Evolutionary conservation across 2,329 filamentous ascomycete genomes (phyloP).

Genomic region (Fusarium sp.): DNA sequence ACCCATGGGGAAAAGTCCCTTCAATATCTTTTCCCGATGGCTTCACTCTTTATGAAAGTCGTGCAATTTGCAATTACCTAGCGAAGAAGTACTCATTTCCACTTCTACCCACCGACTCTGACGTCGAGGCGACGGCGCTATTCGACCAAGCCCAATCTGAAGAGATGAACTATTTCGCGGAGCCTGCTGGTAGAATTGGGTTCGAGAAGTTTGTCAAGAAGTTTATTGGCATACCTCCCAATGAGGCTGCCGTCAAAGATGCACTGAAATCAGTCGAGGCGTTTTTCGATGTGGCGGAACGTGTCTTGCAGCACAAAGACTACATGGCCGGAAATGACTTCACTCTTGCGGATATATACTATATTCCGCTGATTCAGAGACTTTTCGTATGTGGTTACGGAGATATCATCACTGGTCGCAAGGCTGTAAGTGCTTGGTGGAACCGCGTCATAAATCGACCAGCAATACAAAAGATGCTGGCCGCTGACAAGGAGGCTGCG

Average conservation of each 20-base stretch:
- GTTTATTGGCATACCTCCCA: neutral
- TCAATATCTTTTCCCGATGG: neutral
- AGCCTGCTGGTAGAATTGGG: neutral
- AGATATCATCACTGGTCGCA: neutral
- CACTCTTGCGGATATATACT: neutral
- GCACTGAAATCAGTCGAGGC: neutral
- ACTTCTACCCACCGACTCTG: neutral
- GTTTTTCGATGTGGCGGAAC: neutral
- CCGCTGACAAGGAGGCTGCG: neutral
- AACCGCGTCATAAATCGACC: neutral
- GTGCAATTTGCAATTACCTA: neutral
- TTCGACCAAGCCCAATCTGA: neutral
- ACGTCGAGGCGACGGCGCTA: neutral
- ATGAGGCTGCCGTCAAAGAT: neutral
- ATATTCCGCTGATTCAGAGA: neutral
- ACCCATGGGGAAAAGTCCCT: constrained; percentile 2
- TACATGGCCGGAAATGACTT: constrained; percentile 1
- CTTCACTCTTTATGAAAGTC: neutral
- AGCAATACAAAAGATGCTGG: neutral
- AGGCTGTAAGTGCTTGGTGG: neutral
- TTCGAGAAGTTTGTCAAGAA: constrained; percentile 6
- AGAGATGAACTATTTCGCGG: neutral
- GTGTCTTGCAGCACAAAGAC: rapidly evolving
- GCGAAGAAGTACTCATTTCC: neutral
- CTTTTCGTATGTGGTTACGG: neutral